Base-by-base conservation (phyloP, 2,329 filamentous ascomycete genomes). In the Fusarium equiseti region DNA sequence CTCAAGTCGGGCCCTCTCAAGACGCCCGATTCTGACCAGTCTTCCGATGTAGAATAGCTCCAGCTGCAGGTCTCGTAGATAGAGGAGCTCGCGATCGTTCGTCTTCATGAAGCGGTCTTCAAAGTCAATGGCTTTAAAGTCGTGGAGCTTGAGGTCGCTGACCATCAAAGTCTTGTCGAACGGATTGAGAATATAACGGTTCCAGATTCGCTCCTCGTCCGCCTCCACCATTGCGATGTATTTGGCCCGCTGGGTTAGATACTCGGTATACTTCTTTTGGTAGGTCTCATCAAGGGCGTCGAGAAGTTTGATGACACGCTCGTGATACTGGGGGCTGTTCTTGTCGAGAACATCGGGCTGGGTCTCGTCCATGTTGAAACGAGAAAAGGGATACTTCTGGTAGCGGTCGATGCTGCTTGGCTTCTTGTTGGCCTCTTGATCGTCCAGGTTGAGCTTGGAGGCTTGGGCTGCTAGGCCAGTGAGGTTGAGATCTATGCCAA, bases 131-230 rank as follows among this genome's bases (percentile, higher is more conserved):
- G 18, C 24, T 35, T 62, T 31, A 9, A 62, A 32, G 12, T 32
- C 43, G 6, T 46, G 10, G 6, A 62, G 5, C 18, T 62, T 31
- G 2, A 29, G 15, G 7, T 26, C 13, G 6, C n/a, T 5, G 18
- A 56, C 8, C 26, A 10, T 5, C 10, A 43, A 35, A n/a, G 27
- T 40, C 9, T 10, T n/a, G 5, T 18, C 8, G 9, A n/a, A 26
- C 20, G 66, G 67, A n/a, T 70, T 42, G 15, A 72, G 51, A 8
- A 70, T 45, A n/a, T 48, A 61, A 9, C 44, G 20, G 35, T 72
- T 72, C 66, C 66, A 72, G 16, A 40, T 31, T 32, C 46, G 12
- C 20, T 65, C 46, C 0, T 68, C 58, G 9, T 29, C 4, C 12
- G 31, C 18, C 29, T 72, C 70, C 15, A 31, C 4, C 7, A 11